A percentile compares a stretch with the other conserved stretches of the same genome.
These are phyloP conservation scores for Periglandula ipomoeae DNA, from an alignment of 2,329 filamentous ascomycete species.

Conservation along the genomic window DNA sequence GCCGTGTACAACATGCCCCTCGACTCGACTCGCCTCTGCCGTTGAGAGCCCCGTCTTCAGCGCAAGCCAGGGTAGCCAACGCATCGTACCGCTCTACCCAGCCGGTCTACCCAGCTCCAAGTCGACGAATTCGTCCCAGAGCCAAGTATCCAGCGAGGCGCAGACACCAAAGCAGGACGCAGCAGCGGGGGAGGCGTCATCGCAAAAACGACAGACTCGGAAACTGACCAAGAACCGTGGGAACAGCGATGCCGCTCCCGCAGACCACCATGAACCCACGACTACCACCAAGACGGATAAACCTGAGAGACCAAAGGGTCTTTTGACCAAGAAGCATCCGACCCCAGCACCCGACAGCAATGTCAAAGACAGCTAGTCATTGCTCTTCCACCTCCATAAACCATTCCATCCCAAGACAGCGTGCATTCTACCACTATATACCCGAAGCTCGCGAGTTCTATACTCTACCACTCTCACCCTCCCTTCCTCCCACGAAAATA, in stretches of 20 bases:
- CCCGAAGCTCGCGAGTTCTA: too few relatives aligned
- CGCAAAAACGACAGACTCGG: slow-evolving; percentile 26
- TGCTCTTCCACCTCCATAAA: too few relatives aligned
- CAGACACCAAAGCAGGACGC: slow-evolving; percentile 18
- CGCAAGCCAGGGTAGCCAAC: slow-evolving; percentile 5
- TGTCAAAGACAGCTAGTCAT: not conserved
- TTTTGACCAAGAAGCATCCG: slow-evolving; percentile 27
- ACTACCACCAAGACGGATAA: slow-evolving; percentile 4
- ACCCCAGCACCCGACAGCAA: not conserved
- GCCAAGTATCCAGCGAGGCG: slow-evolving; percentile 25
- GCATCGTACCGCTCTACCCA: not conserved
- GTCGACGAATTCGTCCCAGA: slow-evolving; percentile 8
- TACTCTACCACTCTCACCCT: too few relatives aligned
- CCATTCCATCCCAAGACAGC: too few relatives aligned
- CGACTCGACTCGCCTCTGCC: slow-evolving; percentile 16
- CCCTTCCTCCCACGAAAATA: too few relatives aligned
- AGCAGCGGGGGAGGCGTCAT: slow-evolving; percentile 8
- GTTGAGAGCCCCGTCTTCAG: slow-evolving; percentile 18
- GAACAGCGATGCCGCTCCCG: slow-evolving; percentile 23
- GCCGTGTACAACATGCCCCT: slow-evolving; percentile 24
- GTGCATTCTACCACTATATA: too few relatives aligned
- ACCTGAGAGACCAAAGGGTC: slow-evolving; percentile 17
- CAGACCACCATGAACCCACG: slow-evolving; percentile 14
- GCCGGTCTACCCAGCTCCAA: not conserved
- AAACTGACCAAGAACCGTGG: slow-evolving; percentile 33